Conservation (phyloP, 306 rosid species). For the Pterocarpus santalinus region DNA sequence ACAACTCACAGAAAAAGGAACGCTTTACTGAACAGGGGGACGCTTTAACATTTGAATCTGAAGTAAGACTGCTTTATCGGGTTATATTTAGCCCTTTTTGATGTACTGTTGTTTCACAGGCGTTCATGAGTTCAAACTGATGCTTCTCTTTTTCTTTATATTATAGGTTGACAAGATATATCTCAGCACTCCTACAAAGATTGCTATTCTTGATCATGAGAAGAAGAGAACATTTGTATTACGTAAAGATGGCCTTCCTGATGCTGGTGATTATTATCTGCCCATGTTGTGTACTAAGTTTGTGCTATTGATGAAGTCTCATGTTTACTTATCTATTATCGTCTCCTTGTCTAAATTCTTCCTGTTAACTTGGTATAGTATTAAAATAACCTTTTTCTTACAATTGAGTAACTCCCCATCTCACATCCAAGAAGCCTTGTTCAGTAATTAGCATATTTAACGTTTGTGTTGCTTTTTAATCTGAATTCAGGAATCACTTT, state of each 20-base stretch:
- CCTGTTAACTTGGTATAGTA: slow-evolving; percentile 13
- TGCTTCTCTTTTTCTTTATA: slow-evolving; percentile 23
- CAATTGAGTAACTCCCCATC: background rate
- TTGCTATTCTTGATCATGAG: slow-evolving; percentile 87
- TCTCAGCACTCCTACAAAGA: slow-evolving; percentile 85
- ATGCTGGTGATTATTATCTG: slow-evolving; percentile 68
- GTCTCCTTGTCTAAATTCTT: background rate
- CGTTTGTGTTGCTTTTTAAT: slow-evolving; percentile 5
- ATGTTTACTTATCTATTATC: background rate
- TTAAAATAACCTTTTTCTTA: slow-evolving; percentile 8
- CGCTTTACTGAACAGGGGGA: slow-evolving; percentile 91
- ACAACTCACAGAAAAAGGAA: slow-evolving; percentile 75
- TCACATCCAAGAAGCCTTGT: slow-evolving; percentile 6
- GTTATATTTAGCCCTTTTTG: background rate
- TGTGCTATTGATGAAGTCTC: background rate
- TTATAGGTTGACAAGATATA: slow-evolving; percentile 79
- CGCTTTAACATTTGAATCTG: slow-evolving; percentile 90
- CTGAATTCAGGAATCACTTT: slow-evolving; percentile 21
- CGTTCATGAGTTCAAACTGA: slow-evolving; percentile 33
- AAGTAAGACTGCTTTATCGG: slow-evolving; percentile 59
- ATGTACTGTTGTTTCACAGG: slow-evolving; percentile 27
- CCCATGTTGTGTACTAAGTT: slow-evolving; percentile 16
- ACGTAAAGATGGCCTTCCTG: slow-evolving; percentile 91
- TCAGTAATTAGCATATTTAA: background rate
- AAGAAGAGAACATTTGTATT: slow-evolving; percentile 83